A percentile compares a stretch with the other conserved stretches of the same genome.
phyloP scores from a whole-genome alignment of 495 filamentous ascomycete species.

The Bacidia gigantensis region DNA sequence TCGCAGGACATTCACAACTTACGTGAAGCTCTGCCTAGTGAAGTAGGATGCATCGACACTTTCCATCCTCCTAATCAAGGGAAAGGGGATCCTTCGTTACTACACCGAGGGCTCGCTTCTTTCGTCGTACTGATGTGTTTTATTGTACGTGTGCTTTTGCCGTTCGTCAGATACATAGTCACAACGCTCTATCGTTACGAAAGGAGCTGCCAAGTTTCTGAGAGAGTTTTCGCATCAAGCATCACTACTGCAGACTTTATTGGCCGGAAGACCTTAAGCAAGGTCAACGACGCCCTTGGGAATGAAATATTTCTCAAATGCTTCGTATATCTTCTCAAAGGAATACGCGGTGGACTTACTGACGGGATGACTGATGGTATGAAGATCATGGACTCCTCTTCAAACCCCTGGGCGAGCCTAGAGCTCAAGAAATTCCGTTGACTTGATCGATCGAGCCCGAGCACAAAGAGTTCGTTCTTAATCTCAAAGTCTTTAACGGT shows the following conservation, averaged over 20 bases:
- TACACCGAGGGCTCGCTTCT: constrained; percentile 45
- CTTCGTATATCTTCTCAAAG: constrained; percentile 11
- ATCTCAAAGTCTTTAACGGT: too few species aligned
- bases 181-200: constrained; percentile 44
- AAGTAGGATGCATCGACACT: not conserved
- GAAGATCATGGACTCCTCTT: constrained; percentile 6
- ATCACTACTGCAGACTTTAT: constrained; percentile 38
- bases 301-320: constrained; percentile 2
- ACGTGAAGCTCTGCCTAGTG: constrained; percentile 31
- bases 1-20: constrained; percentile 23
- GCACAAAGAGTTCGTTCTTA: too few species aligned
- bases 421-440: too few species aligned
- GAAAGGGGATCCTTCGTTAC: constrained; percentile 26
- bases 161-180: constrained; percentile 43
- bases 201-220: constrained; percentile 45
- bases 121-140: constrained; percentile 43
- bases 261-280: constrained; percentile 34
- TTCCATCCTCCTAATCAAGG: constrained; percentile 8
- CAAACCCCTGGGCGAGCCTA: not conserved
- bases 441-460: too few species aligned
- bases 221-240: constrained; percentile 35
- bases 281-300: constrained; percentile 19
- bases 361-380: constrained; percentile 10
- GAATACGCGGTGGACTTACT: constrained; percentile 10
- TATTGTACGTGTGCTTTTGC: constrained; percentile 40